A percentile compares a stretch with the other conserved stretches of the same genome.
Conservation (phyloP, 495 filamentous ascomycete species). For the Niebla homalea region DNA sequence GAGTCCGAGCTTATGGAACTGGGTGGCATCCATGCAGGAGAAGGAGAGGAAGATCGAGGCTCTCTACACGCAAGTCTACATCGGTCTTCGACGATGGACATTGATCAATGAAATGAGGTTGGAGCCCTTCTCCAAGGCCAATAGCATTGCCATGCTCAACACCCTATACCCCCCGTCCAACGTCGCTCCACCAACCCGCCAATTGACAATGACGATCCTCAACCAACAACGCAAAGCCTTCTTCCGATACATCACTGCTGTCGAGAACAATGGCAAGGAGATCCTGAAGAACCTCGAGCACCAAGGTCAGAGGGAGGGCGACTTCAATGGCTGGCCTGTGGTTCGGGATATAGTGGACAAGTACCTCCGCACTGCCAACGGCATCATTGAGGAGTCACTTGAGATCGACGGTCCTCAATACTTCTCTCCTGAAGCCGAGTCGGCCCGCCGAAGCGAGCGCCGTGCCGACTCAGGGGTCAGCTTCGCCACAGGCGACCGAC, state of each 20-base stretch:
- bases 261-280: slow-evolving; percentile 43
- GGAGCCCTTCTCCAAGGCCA: slow-evolving; percentile 50
- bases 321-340: slow-evolving; percentile 43
- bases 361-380: slow-evolving; percentile 46
- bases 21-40: slow-evolving; percentile 38
- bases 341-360: slow-evolving; percentile 42
- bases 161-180: slow-evolving; percentile 53
- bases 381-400: slow-evolving; percentile 47
- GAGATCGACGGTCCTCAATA: slow-evolving; percentile 35
- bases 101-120: slow-evolving; percentile 59
- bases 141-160: slow-evolving; percentile 65
- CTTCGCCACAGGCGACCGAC: slow-evolving; percentile 30
- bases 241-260: slow-evolving; percentile 50
- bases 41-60: slow-evolving; percentile 46
- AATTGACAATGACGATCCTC: slow-evolving; percentile 41
- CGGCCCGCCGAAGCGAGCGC: slow-evolving; percentile 29
- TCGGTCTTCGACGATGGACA: slow-evolving; percentile 58
- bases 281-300: slow-evolving; percentile 43
- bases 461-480: slow-evolving; percentile 55
- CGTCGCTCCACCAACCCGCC: slow-evolving; percentile 32
- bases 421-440: slow-evolving; percentile 25
- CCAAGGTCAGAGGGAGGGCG: slow-evolving; percentile 36
- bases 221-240: slow-evolving; percentile 48
- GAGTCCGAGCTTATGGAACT: slow-evolving; percentile 38
- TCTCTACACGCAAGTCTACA: slow-evolving; percentile 51